Evolutionary conservation across 108 stramenopile species (phyloP), one percentile per base, ranked within the genome.

Genomic region (Parietichytrium sp.): DNA sequence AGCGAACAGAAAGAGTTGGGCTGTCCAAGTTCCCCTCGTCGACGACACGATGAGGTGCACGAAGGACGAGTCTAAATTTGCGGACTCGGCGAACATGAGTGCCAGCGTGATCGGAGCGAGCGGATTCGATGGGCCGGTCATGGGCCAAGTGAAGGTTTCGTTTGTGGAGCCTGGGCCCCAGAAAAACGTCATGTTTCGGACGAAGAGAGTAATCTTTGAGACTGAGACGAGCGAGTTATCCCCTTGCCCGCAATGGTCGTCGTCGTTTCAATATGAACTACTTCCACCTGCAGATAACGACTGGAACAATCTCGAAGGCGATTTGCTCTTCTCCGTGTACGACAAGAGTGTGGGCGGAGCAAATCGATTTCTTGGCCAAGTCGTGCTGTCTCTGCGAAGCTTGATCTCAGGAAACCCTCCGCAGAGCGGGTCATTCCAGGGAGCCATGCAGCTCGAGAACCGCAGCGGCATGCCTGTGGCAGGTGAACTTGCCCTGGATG

Each of bases 131-230:
- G n/a, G n/a, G n/a, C n/a, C n/a, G n/a, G n/a, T n/a, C n/a, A n/a
- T n/a, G n/a, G n/a, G n/a, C n/a, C n/a, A n/a, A n/a, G 61, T 72
- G 20, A 72, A 72, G 33, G 61, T 72, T 27, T 72, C 61, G 20
- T 72, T 45, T 27, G 61, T 72, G 38, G 61, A 72, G 3, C 61
- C 61, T 6, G 61, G 61, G 6, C 61, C 61, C 8, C 38, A 42
- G 10, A 25, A 33, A 7, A 72, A 38, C 20, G 61, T 72, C 29
- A 16, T 72, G 4, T 72, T 72, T 20, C 61, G 61, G 10, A 72
- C 38, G 38, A 72, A 72, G 20, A 33, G 45, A 20, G 33, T 72
- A 33, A 72, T 72, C 25, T 25, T 23, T 2, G 61, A 72, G 33
- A 72, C 61, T 6, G 15, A 7, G 20, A 45, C 61, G 6, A 25